Base-by-base conservation (phyloP, 495 filamentous ascomycete species). In the Xylaria sp. region DNA sequence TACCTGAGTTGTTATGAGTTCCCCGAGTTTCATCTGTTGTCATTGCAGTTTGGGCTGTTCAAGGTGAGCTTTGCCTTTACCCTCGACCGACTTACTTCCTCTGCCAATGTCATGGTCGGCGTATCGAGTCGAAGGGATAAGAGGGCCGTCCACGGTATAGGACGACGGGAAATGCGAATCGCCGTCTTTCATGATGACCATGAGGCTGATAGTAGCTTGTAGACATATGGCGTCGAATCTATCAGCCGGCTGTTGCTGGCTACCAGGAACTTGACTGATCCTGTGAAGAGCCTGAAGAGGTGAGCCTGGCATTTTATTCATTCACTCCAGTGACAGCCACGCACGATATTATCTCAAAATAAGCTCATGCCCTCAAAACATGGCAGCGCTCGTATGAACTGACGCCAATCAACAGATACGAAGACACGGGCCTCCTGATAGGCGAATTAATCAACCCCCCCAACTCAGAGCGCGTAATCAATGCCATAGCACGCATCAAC, bases 161-260 rank as follows among this genome's bases (percentile, higher is more conserved):
- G 5, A 55, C 24, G 17, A 5, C 24, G 1, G 52, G 24, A 17
- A 61, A 14, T 9, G 17, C 57, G 64, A 26, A 40, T 5, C 33
- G 26, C 9, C 55, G 26, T 40, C 21, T 41, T 44, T 35, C 17
- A 5, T 31, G n/a, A 59, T 58, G 26, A 4, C 17, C 19, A 3
- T 1, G 11, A 61, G 57, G 48, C 68, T 70, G 2, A 70, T 55
- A 33, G 26, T 31, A 21, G 11, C 31, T 5, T 62, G 15, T 19
- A 90, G 86, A 91, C 90, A 17, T 93, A 93, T 70, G 90, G 88
- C 9, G 87, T 93, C 57, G 89, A 90, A 0, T 84, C 86, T 26
- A 91, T 91, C 62, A 89, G 87, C 5, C 77, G 75, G 37, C 76
- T 91, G 0, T 83, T 93, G 24, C 82, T 85, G 0, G 82, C 84